A percentile compares a stretch with the other conserved stretches of the same genome.
Conservation (phyloP, 768 basidiomycete genomes). For the Russula brevipes region DNA sequence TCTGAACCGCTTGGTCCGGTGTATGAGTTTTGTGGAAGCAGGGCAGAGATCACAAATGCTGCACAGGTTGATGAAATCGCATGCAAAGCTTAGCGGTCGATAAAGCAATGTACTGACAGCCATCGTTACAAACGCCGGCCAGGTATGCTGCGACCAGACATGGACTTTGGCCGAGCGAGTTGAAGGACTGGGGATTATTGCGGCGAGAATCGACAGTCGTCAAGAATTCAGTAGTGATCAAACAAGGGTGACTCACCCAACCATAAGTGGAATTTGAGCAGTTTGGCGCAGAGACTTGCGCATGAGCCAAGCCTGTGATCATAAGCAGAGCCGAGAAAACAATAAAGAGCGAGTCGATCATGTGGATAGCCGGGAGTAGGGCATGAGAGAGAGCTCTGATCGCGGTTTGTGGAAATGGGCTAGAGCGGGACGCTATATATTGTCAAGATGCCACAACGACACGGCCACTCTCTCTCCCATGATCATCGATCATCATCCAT, state of each 20-base stretch:
- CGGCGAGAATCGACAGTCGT: neutral
- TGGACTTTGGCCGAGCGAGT: slow-evolving; percentile 17
- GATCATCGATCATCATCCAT: neutral
- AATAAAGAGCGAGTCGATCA: neutral
- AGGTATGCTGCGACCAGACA: slow-evolving; percentile 10
- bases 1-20: slow-evolving; percentile 6
- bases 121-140: slow-evolving; percentile 5
- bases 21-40: slow-evolving; percentile 12
- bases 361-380: neutral
- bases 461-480: neutral
- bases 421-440: too few relatives aligned
- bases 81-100: neutral
- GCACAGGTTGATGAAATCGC: neutral
- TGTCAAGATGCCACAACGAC: too few relatives aligned
- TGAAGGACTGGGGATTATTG: slow-evolving; percentile 1
- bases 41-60: slow-evolving; percentile 2
- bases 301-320: neutral
- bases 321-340: neutral
- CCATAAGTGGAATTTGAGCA: neutral
- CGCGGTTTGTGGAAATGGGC: too few relatives aligned
- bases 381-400: neutral
- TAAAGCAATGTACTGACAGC: slow-evolving; percentile 3
- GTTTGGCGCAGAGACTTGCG: slow-evolving; percentile 4
- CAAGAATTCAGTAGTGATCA: neutral
- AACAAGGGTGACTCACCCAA: slow-evolving; percentile 14